A percentile compares a stretch with the other conserved stretches of the same genome.
Conservation (phyloP, 2,329 filamentous ascomycete species). For the Arthrobotrys musiformis region DNA sequence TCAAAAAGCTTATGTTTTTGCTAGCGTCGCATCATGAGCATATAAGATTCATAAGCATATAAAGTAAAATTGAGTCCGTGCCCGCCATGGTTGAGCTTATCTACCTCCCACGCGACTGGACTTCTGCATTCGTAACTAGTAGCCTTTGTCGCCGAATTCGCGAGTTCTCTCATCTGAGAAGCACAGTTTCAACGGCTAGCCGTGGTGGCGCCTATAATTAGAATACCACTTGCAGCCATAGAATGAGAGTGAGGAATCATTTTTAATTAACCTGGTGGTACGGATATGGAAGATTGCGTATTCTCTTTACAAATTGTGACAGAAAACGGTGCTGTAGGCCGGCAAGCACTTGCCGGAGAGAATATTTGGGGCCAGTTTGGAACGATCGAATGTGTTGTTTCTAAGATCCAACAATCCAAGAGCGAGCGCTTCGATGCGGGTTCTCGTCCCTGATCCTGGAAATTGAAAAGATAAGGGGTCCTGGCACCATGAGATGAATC, state of each 20-base stretch:
- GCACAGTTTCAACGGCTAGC: not conserved
- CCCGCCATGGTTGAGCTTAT: slow-evolving; percentile 6
- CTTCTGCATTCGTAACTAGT: not conserved
- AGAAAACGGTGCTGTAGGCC: not conserved
- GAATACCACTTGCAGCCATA: not conserved
- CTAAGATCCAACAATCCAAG: slow-evolving; percentile 9
- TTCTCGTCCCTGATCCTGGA: too few relatives aligned
- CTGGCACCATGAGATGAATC: too few relatives aligned
- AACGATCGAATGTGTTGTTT: not conserved
- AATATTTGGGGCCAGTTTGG: not conserved
- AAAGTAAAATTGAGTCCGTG: not conserved
- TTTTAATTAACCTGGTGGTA: not conserved
- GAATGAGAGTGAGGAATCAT: not conserved
- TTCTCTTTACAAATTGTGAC: not conserved
- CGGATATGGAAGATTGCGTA: not conserved
- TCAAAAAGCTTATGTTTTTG: slow-evolving; percentile 45
- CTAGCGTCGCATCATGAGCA: not conserved
- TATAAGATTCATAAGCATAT: not conserved
- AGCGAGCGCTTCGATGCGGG: not conserved
- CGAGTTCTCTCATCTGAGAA: not conserved
- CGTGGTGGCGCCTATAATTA: not conserved
- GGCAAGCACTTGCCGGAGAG: not conserved
- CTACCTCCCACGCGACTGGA: not conserved
- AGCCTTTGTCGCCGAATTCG: not conserved
- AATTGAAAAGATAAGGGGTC: too few relatives aligned